These are phyloP conservation scores for Sporothrix sp. DNA, from an alignment of 2,329 filamentous ascomycete genomes.

Conservation along the genomic window DNA sequence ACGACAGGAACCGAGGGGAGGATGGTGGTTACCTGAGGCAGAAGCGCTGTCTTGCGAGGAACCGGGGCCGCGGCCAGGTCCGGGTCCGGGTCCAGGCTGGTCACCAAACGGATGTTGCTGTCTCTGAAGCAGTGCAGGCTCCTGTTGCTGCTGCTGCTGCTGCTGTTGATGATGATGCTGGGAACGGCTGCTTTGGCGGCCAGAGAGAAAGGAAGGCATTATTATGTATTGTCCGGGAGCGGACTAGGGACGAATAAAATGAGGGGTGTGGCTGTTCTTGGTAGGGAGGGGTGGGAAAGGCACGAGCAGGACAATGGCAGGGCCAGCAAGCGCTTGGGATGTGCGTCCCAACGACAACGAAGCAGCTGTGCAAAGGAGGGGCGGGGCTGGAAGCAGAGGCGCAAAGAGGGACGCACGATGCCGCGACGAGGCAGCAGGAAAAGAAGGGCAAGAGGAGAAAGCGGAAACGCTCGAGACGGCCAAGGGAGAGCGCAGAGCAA, in stretches of 20 bases:
- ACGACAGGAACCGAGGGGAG: neutral
- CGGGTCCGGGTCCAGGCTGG: slow-evolving; percentile 21
- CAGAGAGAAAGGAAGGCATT: slow-evolving; percentile 48
- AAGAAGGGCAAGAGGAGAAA: neutral
- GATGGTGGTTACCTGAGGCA: slow-evolving; percentile 6
- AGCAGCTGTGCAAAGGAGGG: neutral
- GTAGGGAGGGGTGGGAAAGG: slow-evolving; percentile 12
- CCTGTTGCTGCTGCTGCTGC: slow-evolving; percentile 16
- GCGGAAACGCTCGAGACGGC: neutral
- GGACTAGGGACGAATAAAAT: slow-evolving; percentile 5
- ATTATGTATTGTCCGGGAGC: slow-evolving; percentile 15
- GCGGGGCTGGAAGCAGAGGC: neutral
- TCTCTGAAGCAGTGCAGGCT: slow-evolving; percentile 17
- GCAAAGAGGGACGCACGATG: neutral
- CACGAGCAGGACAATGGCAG: slow-evolving; percentile 6
- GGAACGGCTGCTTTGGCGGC: slow-evolving; percentile 47
- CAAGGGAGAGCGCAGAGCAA: neutral
- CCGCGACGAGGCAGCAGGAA: neutral
- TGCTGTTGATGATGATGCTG: slow-evolving; percentile 29
- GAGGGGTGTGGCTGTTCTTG: slow-evolving; percentile 10
- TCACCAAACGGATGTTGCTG: slow-evolving; percentile 39
- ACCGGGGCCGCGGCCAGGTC: slow-evolving; percentile 15
- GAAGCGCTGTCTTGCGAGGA: slow-evolving; percentile 13
- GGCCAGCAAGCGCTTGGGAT: slow-evolving; percentile 10
- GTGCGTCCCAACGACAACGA: neutral